A percentile compares a stretch with the other conserved stretches of the same genome.
Evolutionary conservation across 768 basidiomycete species (phyloP).

Genomic region (Guyanaporus albipodus): DNA sequence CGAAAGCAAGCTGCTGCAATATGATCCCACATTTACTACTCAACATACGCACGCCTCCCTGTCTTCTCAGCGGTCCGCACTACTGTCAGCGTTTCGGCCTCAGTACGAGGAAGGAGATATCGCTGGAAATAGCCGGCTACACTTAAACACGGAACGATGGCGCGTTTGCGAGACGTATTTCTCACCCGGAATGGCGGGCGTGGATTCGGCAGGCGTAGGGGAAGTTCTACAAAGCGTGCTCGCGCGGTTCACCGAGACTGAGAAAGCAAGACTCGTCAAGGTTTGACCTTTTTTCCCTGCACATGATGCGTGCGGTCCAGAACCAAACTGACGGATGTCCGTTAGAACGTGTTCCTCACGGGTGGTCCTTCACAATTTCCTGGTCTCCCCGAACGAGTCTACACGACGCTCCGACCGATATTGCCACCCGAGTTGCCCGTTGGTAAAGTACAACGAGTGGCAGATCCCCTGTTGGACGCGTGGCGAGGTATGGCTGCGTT

Average conservation of each 20-base stretch:
- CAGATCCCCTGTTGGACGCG: conserved; percentile 68
- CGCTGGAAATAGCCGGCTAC: conserved; percentile 70
- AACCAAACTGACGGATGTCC: neutral
- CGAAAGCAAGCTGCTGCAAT: conserved; percentile 73
- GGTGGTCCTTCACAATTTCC: conserved; percentile 77
- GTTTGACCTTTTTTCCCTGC: conserved; percentile 38
- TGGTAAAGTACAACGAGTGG: conserved; percentile 50
- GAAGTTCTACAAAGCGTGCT: conserved; percentile 88
- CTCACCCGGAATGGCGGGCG: conserved; percentile 88
- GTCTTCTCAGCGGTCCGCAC: conserved; percentile 71
- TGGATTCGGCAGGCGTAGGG: conserved; percentile 92
- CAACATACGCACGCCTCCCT: conserved; percentile 81
- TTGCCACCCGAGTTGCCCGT: conserved; percentile 81
- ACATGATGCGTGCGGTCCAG: no score
- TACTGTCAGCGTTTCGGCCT: conserved; percentile 83
- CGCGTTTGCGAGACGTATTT: conserved; percentile 92
- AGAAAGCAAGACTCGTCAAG: conserved; percentile 71
- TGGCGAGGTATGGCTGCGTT: conserved; percentile 93
- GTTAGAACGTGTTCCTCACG: conserved; percentile 84
- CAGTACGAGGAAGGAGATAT: conserved; percentile 72
- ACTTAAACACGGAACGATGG: conserved; percentile 87
- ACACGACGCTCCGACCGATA: conserved; percentile 75
- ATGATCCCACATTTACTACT: conserved; percentile 82
- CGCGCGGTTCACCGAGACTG: conserved; percentile 59
- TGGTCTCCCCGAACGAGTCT: conserved; percentile 62